These are phyloP conservation scores for Tolypocladium guangdongense DNA, from an alignment of 2,329 filamentous ascomycete species.

Conservation along the genomic window DNA sequence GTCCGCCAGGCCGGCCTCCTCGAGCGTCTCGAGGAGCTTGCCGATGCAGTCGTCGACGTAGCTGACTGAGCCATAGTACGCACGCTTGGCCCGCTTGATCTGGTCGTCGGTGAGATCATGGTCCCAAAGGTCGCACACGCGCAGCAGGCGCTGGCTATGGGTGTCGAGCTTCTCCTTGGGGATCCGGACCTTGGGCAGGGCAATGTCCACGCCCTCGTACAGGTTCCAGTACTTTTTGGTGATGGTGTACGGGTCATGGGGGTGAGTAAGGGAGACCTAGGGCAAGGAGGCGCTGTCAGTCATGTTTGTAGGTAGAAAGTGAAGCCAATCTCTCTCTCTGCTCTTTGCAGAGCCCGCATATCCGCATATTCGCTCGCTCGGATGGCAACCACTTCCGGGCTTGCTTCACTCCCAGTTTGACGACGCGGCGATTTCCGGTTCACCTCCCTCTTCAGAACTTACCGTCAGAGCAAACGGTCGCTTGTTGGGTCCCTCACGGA, in stretches of 20 bases:
- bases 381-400: not conserved
- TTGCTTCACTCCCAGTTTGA: not conserved
- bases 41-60: constrained; percentile 93
- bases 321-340: not conserved
- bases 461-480: constrained; percentile 78
- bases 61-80: constrained; percentile 87
- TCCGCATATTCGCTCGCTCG: not conserved
- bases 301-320: not conserved
- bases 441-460: constrained; percentile 5
- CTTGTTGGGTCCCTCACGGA: constrained; percentile 61
- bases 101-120: constrained; percentile 76
- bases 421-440: not conserved
- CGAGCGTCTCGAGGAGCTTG: constrained; percentile 64
- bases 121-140: constrained; percentile 79
- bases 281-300: not conserved
- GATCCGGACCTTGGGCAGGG: constrained; percentile 67
- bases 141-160: constrained; percentile 77
- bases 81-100: constrained; percentile 72
- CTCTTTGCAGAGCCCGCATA: not conserved
- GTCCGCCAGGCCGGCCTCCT: constrained; percentile 68
- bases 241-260: constrained; percentile 91
- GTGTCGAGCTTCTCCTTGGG: constrained; percentile 73
- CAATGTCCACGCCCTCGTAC: constrained; percentile 82
- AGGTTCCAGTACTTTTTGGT: constrained; percentile 87
- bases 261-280: constrained; percentile 78